Base-by-base conservation (phyloP, 2,329 filamentous ascomycete genomes). In the Penicillium sp. region DNA sequence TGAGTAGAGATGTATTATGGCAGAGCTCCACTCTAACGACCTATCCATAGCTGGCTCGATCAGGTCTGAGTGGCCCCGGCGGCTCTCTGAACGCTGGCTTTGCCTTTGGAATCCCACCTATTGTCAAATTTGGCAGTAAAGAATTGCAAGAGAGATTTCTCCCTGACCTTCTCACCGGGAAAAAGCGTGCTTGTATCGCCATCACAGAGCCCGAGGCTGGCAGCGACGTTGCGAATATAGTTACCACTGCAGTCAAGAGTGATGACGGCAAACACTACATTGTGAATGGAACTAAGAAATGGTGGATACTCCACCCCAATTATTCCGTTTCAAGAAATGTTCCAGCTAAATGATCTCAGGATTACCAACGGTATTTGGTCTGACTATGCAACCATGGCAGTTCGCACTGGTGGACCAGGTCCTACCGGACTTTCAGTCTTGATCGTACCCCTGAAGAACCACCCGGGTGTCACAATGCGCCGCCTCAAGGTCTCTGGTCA, bases 161-260 rank as follows among this genome's bases (percentile, higher is more conserved):
- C 8, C 88, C 89, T 0, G 87, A 89, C 50, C 78, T 92, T 0
- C 77, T 92, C 13, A 83, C 81, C 0, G 87, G 88, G 7, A 82
- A 81, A 68, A 90, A 87, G 74, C 79, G 89, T 43, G 80, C 81
- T 14, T 92, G 89, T 67, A 91, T 93, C 63, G 90, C 89, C 10
- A 91, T 93, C 65, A 93, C 90, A 0, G 90, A 93, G 69, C 90
- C 90, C 0, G 85, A 85, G 52, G 88, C 88, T 0, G 89, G 90
- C 0, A 87, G 83, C 52, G 89, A 92, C 69, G 90, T 92, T 1
- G 87, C 88, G 7, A 88, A 88, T 66, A 89, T 92, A 62, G 81
- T 81, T 4, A 91, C 89, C 0, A 89, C 85, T 0, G 89, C 89
- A 2, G 77, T 73, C 4, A 87, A 86, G 71, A 83, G 80, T 7